Evolutionary conservation across 495 filamentous ascomycete genomes (phyloP), one percentile per base, ranked within the genome.

Genomic region (Penicillium lividum): DNA sequence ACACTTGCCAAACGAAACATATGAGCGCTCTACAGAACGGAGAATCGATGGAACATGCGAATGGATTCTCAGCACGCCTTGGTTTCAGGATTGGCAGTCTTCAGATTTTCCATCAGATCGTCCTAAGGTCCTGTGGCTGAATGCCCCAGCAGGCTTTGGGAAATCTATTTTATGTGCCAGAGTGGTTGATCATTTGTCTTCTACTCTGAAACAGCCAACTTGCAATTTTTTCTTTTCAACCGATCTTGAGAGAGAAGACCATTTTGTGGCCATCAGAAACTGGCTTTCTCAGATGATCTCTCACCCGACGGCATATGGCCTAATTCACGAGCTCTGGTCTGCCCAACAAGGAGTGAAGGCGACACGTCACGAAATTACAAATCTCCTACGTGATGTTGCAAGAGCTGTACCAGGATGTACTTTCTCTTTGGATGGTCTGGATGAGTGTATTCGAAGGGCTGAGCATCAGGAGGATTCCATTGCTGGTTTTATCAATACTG

Each of bases 121-220:
- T 8, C 5, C 54, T 10, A 57, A 57, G 36, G 9, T 43, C 3
- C 54, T 57, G 0, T 57, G 47, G 54, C 13, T 57, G 15, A 50
- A 57, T n/a, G 54, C 45, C 7, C 54, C 54, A 11, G 54, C 54
- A 3, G 54, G 54, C 5, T 51, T 57, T 22, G 54, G 54, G 0
- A 57, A 57, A 27, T 40, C 54, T 15, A 22, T 57, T 4, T 34
- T 57, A 6, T 57, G 54, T 16, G 46, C 46, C 8, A 57, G 11
- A 7, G 27, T 57, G 22, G 27, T 51, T 27, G 54, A 57, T 4
- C 33, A 57, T 18, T 22, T 57, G 3, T 16, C 15, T 18, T 43
- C 34, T 22, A 42, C 25, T 1, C 15, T 18, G 3, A 27, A 29
- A 3, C 5, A 5, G 10, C 54, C 54, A 0, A 22, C 51, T n/a